Evolutionary conservation across 192 early-diverging fungal species (phyloP).

Genomic region (Podila epicladia): DNA sequence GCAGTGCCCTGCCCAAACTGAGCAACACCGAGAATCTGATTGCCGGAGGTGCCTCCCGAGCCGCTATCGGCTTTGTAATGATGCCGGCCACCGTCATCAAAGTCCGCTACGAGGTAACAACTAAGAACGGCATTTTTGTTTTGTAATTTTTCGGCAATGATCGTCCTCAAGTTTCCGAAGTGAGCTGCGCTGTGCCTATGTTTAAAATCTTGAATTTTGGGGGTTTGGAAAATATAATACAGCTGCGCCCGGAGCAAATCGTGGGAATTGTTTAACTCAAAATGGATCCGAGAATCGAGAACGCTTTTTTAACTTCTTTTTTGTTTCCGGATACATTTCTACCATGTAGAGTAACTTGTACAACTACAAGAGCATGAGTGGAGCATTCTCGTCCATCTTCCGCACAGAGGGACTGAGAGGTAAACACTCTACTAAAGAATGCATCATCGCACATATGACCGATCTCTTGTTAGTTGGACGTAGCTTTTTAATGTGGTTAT

Average conservation of each 20-base stretch:
- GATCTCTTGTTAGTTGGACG: too few relatives aligned
- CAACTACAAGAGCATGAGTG: slow-evolving; percentile 76
- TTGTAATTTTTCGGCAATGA: not conserved
- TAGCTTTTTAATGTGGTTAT: not conserved
- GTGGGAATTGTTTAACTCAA: slow-evolving; percentile 5
- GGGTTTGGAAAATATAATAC: not conserved
- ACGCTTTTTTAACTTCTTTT: not conserved
- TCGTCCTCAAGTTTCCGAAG: too few relatives aligned
- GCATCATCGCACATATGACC: not conserved
- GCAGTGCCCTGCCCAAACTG: slow-evolving; percentile 53
- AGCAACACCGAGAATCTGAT: slow-evolving; percentile 73
- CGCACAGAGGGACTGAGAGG: slow-evolving; percentile 72
- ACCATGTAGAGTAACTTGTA: slow-evolving; percentile 81
- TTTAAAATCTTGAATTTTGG: not conserved
- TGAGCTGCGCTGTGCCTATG: not conserved
- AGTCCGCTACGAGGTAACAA: slow-evolving; percentile 83
- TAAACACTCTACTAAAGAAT: slow-evolving; percentile 11
- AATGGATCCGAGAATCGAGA: not conserved
- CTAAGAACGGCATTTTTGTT: not conserved
- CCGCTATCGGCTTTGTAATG: slow-evolving; percentile 82
- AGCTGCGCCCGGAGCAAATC: not conserved
- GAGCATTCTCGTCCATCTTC: slow-evolving; percentile 75
- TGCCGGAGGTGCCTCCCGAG: slow-evolving; percentile 75
- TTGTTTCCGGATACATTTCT: not conserved
- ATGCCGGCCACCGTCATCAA: slow-evolving; percentile 97